These are phyloP conservation scores for Linum tenue DNA, from an alignment of 345 rosid species.

Conservation along the genomic window DNA sequence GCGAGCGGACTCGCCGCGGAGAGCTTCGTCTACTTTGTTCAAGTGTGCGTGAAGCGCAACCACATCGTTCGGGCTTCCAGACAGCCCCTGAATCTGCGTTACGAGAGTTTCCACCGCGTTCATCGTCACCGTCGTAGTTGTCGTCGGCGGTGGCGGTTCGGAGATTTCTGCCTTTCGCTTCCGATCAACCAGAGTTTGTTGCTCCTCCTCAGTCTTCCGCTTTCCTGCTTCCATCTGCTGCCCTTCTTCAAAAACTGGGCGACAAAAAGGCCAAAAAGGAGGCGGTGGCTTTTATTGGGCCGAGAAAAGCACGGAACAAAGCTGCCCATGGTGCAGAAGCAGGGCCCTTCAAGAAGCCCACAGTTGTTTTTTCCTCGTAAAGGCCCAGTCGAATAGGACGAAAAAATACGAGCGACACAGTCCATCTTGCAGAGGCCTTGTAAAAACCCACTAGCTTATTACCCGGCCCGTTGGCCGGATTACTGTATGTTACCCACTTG, in stretches of 20 bases:
- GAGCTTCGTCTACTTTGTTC: slow-evolving; percentile 19
- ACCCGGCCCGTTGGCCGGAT: too few species aligned
- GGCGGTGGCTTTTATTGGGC: neutral
- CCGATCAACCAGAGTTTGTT: neutral
- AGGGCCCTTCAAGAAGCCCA: too few species aligned
- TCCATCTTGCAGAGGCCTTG: too few species aligned
- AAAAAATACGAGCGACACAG: too few species aligned
- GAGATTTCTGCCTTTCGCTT: neutral
- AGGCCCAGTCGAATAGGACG: too few species aligned
- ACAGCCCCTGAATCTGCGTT: slow-evolving; percentile 28
- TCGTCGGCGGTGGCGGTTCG: neutral
- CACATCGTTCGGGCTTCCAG: slow-evolving; percentile 14
- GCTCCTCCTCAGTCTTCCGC: neutral
- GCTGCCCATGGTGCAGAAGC: too few species aligned
- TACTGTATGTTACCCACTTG: too few species aligned
- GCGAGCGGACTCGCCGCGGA: slow-evolving; percentile 13
- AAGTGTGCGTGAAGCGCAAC: slow-evolving; percentile 13
- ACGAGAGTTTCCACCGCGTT: slow-evolving; percentile 15
- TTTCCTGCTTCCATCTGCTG: neutral
- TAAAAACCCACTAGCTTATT: too few species aligned
- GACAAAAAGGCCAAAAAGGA: neutral
- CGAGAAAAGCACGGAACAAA: neutral
- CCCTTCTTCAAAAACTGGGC: neutral
- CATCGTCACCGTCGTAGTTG: slow-evolving; percentile 1
- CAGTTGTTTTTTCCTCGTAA: too few species aligned